Evolutionary conservation across 2,329 filamentous ascomycete genomes (phyloP).

Genomic region (Escovopsis weberi): DNA sequence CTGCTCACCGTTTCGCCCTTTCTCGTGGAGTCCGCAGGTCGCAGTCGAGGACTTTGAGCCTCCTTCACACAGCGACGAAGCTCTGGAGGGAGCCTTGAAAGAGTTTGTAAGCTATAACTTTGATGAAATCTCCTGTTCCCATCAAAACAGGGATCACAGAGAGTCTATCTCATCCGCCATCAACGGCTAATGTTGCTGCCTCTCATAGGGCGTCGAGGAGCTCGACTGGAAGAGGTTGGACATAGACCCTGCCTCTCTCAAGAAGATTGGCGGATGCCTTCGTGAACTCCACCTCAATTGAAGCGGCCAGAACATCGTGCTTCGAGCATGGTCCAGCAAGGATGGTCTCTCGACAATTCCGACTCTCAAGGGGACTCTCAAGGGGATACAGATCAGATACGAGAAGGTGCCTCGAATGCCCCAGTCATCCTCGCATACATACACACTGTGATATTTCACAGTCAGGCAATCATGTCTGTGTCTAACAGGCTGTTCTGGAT

Average conservation of each 20-base stretch:
- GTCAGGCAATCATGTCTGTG: no score
- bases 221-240: constrained; percentile 1
- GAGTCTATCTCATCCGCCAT: no score
- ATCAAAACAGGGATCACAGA: neutral
- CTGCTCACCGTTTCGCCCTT: neutral
- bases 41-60: neutral
- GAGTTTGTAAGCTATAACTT: neutral
- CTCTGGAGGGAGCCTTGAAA: neutral
- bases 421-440: no score
- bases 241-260: neutral
- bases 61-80: constrained; percentile 1
- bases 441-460: no score
- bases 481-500: no score
- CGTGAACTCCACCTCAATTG: constrained; percentile 1
- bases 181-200: neutral
- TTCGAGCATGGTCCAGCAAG: constrained; percentile 1
- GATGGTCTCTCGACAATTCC: constrained; percentile 1
- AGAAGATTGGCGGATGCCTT: neutral
- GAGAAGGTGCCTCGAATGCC: neutral
- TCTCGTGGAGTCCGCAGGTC: neutral
- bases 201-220: neutral
- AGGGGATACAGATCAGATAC: neutral
- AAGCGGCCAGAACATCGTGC: neutral
- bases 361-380: neutral
- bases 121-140: neutral